A percentile compares a stretch with the other conserved stretches of the same genome.
phyloP scores from a whole-genome alignment of 768 basidiomycete genomes.

The Termitomyces bulborhizus region DNA sequence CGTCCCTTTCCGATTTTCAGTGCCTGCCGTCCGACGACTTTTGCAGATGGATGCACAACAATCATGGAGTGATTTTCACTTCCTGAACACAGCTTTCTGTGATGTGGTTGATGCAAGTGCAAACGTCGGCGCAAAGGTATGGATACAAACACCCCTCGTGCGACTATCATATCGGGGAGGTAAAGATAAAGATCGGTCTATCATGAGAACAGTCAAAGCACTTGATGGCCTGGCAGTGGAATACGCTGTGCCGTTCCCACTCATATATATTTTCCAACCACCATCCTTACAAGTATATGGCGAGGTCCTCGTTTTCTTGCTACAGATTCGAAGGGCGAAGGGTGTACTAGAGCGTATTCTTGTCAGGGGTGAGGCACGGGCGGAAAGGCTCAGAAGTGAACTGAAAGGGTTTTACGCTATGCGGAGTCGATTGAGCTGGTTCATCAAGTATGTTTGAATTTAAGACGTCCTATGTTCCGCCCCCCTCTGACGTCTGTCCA shows the following conservation, averaged over 20 bases:
- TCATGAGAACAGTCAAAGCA: conserved; percentile 50
- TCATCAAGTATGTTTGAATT: conserved; percentile 61
- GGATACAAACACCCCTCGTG: conserved; percentile 65
- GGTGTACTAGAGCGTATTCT: conserved; percentile 63
- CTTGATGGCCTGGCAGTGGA: conserved; percentile 68
- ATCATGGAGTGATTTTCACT: conserved; percentile 78
- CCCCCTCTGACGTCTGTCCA: neutral
- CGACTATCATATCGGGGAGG: conserved; percentile 62
- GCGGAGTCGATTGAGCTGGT: conserved; percentile 76
- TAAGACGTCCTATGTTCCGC: neutral
- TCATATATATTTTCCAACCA: conserved; percentile 72
- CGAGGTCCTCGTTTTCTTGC: conserved; percentile 62
- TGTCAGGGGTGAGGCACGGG: conserved; percentile 43
- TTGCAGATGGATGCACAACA: conserved; percentile 68
- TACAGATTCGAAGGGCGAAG: conserved; percentile 73
- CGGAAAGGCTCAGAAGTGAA: conserved; percentile 31
- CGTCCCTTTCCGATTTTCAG: conserved; percentile 2
- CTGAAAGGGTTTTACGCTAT: conserved; percentile 72
- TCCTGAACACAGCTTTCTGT: conserved; percentile 70
- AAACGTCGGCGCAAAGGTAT: conserved; percentile 33
- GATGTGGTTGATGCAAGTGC: conserved; percentile 52
- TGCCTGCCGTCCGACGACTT: neutral
- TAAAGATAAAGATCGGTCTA: conserved; percentile 38
- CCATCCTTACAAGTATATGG: conserved; percentile 50
- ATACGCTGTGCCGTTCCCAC: conserved; percentile 76